phyloP scores from a whole-genome alignment of 2,329 filamentous ascomycete genomes.

The Davidsoniella eucalypti region DNA sequence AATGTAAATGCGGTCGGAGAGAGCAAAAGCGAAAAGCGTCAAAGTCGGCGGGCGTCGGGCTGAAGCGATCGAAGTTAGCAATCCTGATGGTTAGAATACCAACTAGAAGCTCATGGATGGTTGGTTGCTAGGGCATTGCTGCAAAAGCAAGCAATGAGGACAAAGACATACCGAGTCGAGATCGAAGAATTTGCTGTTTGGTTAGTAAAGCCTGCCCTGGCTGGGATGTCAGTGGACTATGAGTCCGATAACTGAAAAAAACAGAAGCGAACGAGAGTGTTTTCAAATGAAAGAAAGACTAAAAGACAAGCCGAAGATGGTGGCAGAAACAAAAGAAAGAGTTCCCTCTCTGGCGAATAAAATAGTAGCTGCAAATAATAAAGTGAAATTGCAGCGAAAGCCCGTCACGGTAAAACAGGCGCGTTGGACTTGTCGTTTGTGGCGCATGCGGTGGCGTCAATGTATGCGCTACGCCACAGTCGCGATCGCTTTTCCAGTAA shows the following conservation, averaged over 20 bases:
- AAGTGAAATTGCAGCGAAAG: too few species aligned
- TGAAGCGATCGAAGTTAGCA: not conserved
- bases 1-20: not conserved
- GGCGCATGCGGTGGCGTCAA: too few species aligned
- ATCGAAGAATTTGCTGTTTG: not conserved
- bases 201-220: not conserved
- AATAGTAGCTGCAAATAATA: too few species aligned
- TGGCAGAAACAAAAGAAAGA: too few species aligned
- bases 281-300: too few species aligned
- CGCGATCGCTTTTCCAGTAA: too few species aligned
- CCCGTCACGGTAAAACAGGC: too few species aligned
- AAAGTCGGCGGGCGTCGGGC: not conserved
- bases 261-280: not conserved
- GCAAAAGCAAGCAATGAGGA: not conserved
- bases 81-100: not conserved
- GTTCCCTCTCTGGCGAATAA: too few species aligned
- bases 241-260: not conserved
- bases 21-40: not conserved
- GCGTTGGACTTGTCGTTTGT: too few species aligned
- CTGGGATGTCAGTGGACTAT: too few species aligned
- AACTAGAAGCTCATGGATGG: not conserved
- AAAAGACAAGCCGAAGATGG: too few species aligned
- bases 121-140: not conserved
- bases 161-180: not conserved
- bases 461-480: too few species aligned